phyloP scores from a whole-genome alignment of 208 protist genomes.

The Trypanosoma mega region DNA sequence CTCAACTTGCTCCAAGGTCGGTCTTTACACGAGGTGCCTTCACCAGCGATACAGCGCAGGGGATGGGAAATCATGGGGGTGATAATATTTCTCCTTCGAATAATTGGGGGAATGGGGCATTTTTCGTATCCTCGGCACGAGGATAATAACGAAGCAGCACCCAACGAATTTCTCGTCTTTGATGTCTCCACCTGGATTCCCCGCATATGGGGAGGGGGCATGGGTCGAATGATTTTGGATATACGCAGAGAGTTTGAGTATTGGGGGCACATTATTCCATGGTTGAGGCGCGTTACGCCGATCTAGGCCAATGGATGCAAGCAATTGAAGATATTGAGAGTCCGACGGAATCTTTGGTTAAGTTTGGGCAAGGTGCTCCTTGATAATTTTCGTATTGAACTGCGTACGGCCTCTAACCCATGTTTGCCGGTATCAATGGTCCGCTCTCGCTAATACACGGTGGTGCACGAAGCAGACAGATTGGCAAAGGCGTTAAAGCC shows the following conservation, averaged over 20 bases:
- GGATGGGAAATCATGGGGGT: not conserved
- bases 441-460: not conserved
- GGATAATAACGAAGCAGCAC: not conserved
- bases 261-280: not conserved
- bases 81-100: not conserved
- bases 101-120: not conserved
- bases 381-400: not conserved
- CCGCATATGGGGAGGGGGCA: not conserved
- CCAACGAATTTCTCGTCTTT: not conserved
- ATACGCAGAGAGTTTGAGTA: not conserved
- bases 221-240: not conserved
- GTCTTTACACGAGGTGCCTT: not conserved
- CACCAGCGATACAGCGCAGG: not conserved
- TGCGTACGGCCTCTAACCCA: not conserved
- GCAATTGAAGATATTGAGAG: not conserved
- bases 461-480: not conserved
- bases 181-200: not conserved
- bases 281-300: not conserved
- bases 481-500: not conserved
- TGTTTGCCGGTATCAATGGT: not conserved
- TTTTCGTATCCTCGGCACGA: not conserved
- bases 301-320: not conserved
- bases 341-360: not conserved
- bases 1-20: not conserved
- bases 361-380: not conserved